These are phyloP conservation scores for Phytophthora pluvialis DNA, from an alignment of 352 stramenopile species.

Conservation along the genomic window DNA sequence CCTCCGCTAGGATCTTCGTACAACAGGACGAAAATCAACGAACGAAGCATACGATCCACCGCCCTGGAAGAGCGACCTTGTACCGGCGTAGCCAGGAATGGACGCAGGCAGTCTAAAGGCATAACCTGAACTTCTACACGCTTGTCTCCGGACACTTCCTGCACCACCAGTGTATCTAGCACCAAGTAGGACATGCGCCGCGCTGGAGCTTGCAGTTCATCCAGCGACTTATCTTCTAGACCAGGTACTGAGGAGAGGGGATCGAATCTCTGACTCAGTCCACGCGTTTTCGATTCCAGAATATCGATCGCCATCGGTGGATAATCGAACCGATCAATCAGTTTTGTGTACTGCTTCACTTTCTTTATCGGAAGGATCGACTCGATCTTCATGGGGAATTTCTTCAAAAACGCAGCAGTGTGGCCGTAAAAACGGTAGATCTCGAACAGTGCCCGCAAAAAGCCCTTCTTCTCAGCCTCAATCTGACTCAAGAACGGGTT, in stretches of 20 bases:
- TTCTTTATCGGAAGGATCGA: constrained; percentile 42
- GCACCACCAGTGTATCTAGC: constrained; percentile 47
- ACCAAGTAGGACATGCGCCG: constrained; percentile 62
- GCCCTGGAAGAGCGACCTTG: constrained; percentile 33
- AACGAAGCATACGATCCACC: constrained; percentile 52
- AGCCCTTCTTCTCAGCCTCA: constrained; percentile 44
- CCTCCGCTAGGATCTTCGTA: constrained; percentile 42
- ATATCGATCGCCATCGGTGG: constrained; percentile 72
- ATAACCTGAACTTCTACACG: constrained; percentile 32
- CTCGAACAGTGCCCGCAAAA: constrained; percentile 64
- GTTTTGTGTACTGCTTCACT: constrained; percentile 58
- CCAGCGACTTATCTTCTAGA: constrained; percentile 41
- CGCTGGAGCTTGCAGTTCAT: constrained; percentile 44
- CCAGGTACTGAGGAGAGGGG: constrained; percentile 38
- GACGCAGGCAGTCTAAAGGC: constrained; percentile 34
- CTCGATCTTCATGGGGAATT: constrained; percentile 53
- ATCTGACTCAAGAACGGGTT: constrained; percentile 61
- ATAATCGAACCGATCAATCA: constrained; percentile 68
- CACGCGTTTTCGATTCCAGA: constrained; percentile 49
- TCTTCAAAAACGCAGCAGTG: constrained; percentile 45
- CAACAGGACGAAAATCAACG: constrained; percentile 54
- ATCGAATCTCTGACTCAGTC: constrained; percentile 68
- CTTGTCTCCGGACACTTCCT: constrained; percentile 42
- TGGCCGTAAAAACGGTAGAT: constrained; percentile 87
- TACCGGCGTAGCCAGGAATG: constrained; percentile 43